Conservation (phyloP, 2,329 filamentous ascomycete genomes). For the Penicillium rolfsii region DNA sequence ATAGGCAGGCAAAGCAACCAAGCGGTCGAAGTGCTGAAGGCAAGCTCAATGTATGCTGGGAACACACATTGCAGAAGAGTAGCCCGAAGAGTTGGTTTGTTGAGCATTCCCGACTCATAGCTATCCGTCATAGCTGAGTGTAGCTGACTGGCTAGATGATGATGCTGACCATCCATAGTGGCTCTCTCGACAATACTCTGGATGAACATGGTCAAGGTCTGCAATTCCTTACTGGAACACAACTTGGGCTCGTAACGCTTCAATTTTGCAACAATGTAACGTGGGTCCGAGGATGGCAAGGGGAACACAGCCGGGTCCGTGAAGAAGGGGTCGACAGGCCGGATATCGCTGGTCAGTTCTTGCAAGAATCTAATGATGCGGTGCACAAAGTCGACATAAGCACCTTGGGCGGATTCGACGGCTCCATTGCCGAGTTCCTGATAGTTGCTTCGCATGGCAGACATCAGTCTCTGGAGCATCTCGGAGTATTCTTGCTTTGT, state of each 20-base stretch:
- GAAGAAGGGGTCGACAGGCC: slow-evolving; percentile 61
- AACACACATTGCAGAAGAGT: slow-evolving; percentile 59
- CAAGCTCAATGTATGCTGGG: slow-evolving; percentile 58
- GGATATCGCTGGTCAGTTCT: slow-evolving; percentile 61
- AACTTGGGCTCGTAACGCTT: slow-evolving; percentile 62
- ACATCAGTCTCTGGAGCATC: slow-evolving; percentile 61
- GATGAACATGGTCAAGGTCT: slow-evolving; percentile 61
- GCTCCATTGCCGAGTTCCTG: slow-evolving; percentile 52
- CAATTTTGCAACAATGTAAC: slow-evolving; percentile 64
- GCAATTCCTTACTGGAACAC: slow-evolving; percentile 52
- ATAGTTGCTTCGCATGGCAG: slow-evolving; percentile 64
- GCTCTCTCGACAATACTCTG: slow-evolving; percentile 63
- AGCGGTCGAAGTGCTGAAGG: slow-evolving; percentile 50
- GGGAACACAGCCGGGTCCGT: slow-evolving; percentile 64
- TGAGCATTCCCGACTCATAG: slow-evolving; percentile 46
- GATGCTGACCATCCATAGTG: slow-evolving; percentile 60
- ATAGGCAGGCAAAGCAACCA: slow-evolving; percentile 60
- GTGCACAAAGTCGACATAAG: slow-evolving; percentile 66
- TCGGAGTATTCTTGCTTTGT: slow-evolving; percentile 51
- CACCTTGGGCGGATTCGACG: slow-evolving; percentile 46
- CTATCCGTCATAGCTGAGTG: slow-evolving; percentile 52
- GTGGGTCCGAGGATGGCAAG: slow-evolving; percentile 61
- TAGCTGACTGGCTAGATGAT: slow-evolving; percentile 59
- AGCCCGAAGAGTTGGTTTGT: slow-evolving; percentile 53
- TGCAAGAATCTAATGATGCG: slow-evolving; percentile 62